Conservation (phyloP, 2,329 filamentous ascomycete genomes). For the Verticillium nonalfalfae region DNA sequence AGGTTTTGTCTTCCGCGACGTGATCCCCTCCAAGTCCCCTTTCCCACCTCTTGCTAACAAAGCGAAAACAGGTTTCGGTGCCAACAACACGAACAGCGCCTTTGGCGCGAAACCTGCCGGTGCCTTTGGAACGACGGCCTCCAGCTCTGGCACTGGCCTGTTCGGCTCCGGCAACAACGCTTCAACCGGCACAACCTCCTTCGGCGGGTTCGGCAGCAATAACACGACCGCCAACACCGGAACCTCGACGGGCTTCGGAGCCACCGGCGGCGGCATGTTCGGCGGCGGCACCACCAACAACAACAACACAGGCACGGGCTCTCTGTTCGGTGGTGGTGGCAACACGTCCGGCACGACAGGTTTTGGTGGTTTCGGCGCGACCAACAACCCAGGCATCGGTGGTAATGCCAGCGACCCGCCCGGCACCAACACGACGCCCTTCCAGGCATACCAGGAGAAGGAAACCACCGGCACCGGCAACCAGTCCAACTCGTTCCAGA, state of each 20-base stretch:
- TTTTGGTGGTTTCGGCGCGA: conserved; percentile 32
- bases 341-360: conserved; percentile 23
- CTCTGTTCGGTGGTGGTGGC: conserved; percentile 44
- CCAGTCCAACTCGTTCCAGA: conserved; percentile 64
- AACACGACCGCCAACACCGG: conserved; percentile 21
- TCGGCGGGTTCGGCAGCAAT: conserved; percentile 33
- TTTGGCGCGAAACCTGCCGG: conserved; percentile 37
- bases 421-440: conserved; percentile 65
- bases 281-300: conserved; percentile 37
- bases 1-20: neutral
- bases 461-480: conserved; percentile 52
- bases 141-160: conserved; percentile 31
- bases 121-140: conserved; percentile 39
- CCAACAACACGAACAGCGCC: conserved; percentile 19
- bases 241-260: conserved; percentile 31
- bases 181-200: conserved; percentile 24
- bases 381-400: conserved; percentile 44
- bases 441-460: conserved; percentile 66
- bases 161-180: conserved; percentile 35
- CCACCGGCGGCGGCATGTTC: conserved; percentile 36
- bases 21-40: too few relatives aligned
- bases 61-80: conserved; percentile 26
- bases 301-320: conserved; percentile 31
- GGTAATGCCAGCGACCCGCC: conserved; percentile 50
- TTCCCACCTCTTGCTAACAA: neutral